Evolutionary conservation across 495 filamentous ascomycete species (phyloP), one percentile per base, ranked within the genome.

Genomic region (Daldinia childiae): DNA sequence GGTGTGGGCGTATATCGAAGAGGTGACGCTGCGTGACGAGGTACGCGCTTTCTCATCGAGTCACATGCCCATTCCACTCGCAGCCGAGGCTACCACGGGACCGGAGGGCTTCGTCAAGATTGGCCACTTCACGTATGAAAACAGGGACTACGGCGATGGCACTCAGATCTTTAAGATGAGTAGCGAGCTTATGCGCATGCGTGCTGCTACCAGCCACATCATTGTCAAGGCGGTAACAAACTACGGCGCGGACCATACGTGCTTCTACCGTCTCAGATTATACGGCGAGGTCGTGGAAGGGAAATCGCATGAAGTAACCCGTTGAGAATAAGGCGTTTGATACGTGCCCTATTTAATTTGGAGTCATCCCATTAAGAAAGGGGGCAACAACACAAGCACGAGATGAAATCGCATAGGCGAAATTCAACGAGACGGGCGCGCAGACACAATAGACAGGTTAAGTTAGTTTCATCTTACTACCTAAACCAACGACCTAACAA

Each of bases 241-340:
- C 72, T 86, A 86, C 74, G 88, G 88, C 9, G 72, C 73, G 0
- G 83, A 87, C 29, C 85, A 85, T 64, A 89, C 89, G 3, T 91
- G 89, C 77, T 80, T 91, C 62, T 91, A 91, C 76, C 79, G 88
- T 11, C 64, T 90, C 12, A 68, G 84, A 26, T 32, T 90, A 63
- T 88, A 86, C 66, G 89, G 89, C 6, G 76, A 86, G 17, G 45
- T 73, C 54, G 55, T 68, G 34, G 68, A 74, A 19, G 45, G 58
- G n/a, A 51, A 7, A 68, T 51, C 30, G 34, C 64, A 54, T 48
- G 15, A 11, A 9, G 19, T 24, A 4, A 9, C 0, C 3, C 2
- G 19, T 48, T 12, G 21, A 48, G 17, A 48, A 3, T 11, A 48
- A 21, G 39, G 41, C 6, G 41, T 45, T 21, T 21, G 6, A 17